These are phyloP conservation scores for Amoebophrya sp. DNA, from an alignment of 169 alveolate genomes.

Conservation along the genomic window DNA sequence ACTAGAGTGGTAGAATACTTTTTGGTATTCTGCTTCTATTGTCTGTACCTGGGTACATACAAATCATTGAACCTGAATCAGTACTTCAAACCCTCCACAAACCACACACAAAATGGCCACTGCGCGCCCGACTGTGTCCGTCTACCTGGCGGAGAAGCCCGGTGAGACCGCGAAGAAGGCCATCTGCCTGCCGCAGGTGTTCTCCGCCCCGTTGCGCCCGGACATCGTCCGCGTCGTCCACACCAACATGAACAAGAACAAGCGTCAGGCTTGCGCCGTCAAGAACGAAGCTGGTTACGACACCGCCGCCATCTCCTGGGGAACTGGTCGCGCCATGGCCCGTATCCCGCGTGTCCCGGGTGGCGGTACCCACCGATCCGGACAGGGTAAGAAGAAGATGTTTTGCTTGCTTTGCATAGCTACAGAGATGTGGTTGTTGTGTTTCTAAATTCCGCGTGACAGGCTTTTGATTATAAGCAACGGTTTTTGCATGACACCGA, in stretches of 20 bases:
- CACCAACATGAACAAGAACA: conserved; percentile 87
- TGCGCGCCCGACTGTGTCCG: conserved; percentile 43
- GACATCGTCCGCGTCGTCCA: conserved; percentile 92
- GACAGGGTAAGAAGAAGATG: conserved; percentile 95
- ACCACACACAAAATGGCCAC: conserved; percentile 36
- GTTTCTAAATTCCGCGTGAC: too few relatives aligned
- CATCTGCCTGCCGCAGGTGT: conserved; percentile 38
- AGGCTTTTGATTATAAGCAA: too few relatives aligned
- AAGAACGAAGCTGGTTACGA: conserved; percentile 72
- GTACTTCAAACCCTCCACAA: neutral
- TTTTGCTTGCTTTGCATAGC: too few relatives aligned
- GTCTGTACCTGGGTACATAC: too few relatives aligned
- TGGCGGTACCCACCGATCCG: conserved; percentile 94
- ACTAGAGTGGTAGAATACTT: too few relatives aligned
- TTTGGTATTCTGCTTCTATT: too few relatives aligned
- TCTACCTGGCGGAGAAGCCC: conserved; percentile 31
- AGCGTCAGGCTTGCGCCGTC: conserved; percentile 96
- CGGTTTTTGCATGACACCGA: too few relatives aligned
- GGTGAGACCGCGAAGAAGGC: conserved; percentile 14
- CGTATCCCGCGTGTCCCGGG: conserved; percentile 98
- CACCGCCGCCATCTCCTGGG: conserved; percentile 92
- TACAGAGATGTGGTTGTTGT: too few relatives aligned
- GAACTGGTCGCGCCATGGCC: conserved; percentile 87
- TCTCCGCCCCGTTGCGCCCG: conserved; percentile 85
- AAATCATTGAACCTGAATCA: neutral